Percentiles rank a stretch among this genome's conserved stretches.
phyloP scores from a whole-genome alignment of 2,329 filamentous ascomycete species.

The Xylaria hypoxylon region DNA sequence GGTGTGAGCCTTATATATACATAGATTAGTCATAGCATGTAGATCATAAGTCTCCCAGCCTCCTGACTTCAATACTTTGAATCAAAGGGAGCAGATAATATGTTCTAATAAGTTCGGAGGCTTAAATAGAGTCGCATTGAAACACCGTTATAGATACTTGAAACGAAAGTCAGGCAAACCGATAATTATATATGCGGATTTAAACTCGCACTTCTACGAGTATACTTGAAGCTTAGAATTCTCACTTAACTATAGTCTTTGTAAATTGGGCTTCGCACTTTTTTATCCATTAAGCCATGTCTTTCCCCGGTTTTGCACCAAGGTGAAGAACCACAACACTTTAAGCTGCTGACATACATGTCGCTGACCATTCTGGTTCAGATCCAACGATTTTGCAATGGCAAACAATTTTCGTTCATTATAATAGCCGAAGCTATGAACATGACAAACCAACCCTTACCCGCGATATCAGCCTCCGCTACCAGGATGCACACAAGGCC shows the following conservation, averaged over 20 bases:
- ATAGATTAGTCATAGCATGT: too few species aligned
- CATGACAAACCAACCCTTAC: conserved; percentile 8
- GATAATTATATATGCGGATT: background rate
- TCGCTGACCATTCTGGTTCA: background rate
- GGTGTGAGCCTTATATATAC: too few species aligned
- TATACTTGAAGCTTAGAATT: background rate
- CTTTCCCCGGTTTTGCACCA: background rate
- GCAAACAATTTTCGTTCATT: background rate
- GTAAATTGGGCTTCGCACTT: conserved; percentile 23
- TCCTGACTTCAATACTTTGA: too few species aligned
- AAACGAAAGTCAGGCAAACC: background rate
- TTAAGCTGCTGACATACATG: conserved; percentile 8
- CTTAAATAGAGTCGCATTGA: background rate
- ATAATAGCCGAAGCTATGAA: background rate
- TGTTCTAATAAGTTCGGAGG: too few species aligned
- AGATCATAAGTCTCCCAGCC: too few species aligned
- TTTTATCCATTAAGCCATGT: conserved; percentile 24
- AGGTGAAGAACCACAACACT: background rate
- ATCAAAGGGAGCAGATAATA: too few species aligned
- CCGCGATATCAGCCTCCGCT: too few species aligned
- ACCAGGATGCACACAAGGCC: background rate
- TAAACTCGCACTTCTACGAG: background rate
- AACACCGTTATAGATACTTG: background rate
- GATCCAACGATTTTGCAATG: conserved; percentile 1
- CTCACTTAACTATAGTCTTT: background rate